phyloP scores from a whole-genome alignment of 108 stramenopile genomes.

The Stephanodiscus minutulus region DNA sequence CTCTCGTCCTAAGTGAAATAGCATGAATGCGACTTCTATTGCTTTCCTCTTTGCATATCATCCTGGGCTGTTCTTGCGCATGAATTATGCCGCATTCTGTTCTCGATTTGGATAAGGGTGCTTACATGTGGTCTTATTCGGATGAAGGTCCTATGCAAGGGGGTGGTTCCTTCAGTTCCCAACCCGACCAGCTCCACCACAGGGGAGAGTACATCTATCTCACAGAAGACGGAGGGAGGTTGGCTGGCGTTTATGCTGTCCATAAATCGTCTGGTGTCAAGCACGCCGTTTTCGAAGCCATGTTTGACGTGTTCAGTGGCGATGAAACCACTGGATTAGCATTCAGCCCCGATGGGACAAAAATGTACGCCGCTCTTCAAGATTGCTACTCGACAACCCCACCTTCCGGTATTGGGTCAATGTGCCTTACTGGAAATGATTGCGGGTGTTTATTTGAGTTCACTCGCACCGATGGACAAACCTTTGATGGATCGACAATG shows the following conservation, averaged over 20 bases:
- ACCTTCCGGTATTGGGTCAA: no score
- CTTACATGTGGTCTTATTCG: slow-evolving; percentile 6
- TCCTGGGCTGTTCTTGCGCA: no score
- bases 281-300: slow-evolving; percentile 44
- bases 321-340: slow-evolving; percentile 65
- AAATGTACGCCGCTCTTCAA: slow-evolving; percentile 66
- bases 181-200: slow-evolving; percentile 37
- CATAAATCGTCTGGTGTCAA: slow-evolving; percentile 34
- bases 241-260: slow-evolving; percentile 49
- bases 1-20: no score
- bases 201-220: slow-evolving; percentile 50
- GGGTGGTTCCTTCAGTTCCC: slow-evolving; percentile 34
- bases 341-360: slow-evolving; percentile 57
- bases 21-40: no score
- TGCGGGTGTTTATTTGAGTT: slow-evolving; percentile 34
- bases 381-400: no score
- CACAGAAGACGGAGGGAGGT: slow-evolving; percentile 52
- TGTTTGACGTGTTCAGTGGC: neutral
- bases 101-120: slow-evolving; percentile 29
- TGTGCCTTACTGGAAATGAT: neutral
- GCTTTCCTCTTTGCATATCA: no score
- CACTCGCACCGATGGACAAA: slow-evolving; percentile 38
- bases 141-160: slow-evolving; percentile 1
- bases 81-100: no score
- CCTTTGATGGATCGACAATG: slow-evolving; percentile 39